A percentile compares a stretch with the other conserved stretches of the same genome.
Conservation (phyloP, 306 rosid genomes). For the Sphenostylis stenocarpa region DNA sequence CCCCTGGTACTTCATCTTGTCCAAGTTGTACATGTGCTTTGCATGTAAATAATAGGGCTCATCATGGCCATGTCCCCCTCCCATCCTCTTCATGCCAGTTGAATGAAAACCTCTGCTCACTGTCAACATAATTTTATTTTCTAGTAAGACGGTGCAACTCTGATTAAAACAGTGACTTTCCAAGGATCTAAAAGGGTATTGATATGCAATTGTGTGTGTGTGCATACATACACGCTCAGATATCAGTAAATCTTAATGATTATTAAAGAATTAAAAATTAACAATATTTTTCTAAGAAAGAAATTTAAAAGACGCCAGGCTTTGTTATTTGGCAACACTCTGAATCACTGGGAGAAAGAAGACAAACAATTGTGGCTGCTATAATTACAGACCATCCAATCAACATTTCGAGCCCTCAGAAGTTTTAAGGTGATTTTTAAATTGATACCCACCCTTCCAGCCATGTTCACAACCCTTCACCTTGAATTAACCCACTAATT, state of each 20-base stretch:
- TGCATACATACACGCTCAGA: background rate
- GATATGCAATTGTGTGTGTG: background rate
- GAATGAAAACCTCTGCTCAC: conserved; percentile 51
- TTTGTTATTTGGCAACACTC: background rate
- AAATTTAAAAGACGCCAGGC: background rate
- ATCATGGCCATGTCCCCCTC: conserved; percentile 51
- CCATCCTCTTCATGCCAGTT: conserved; percentile 54
- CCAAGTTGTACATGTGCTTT: conserved; percentile 60
- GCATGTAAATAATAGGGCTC: conserved; percentile 52
- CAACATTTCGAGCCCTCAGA: background rate
- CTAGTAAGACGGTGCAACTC: background rate
- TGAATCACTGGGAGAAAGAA: background rate
- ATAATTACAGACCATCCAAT: background rate
- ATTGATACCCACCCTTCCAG: background rate
- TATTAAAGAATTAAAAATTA: background rate
- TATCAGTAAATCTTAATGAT: background rate
- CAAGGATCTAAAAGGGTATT: background rate
- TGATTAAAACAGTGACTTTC: background rate
- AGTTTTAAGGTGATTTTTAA: background rate
- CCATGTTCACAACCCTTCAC: background rate
- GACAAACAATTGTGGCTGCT: background rate
- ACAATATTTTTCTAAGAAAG: background rate
- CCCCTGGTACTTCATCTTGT: conserved; percentile 45
- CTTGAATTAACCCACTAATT: background rate
- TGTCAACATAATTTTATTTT: conserved; percentile 30